Conservation (phyloP, 352 stramenopile genomes). For the Phytophthora rubi region DNA sequence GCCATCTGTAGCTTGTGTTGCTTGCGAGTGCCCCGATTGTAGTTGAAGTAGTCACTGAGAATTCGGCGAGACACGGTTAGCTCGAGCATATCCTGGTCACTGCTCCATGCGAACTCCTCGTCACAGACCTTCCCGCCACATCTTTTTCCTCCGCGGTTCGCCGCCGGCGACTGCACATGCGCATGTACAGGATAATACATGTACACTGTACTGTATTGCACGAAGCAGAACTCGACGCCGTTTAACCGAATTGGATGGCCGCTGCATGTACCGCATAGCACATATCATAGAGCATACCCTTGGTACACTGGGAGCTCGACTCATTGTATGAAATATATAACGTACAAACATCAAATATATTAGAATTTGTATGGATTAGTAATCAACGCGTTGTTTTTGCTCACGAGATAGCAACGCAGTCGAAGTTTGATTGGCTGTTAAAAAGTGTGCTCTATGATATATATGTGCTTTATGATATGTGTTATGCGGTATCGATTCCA, state of each 20-base stretch:
- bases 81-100: conserved; percentile 5
- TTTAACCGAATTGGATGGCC: background rate
- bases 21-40: conserved; percentile 21
- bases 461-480: too few relatives aligned
- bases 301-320: too few relatives aligned
- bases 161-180: background rate
- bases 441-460: too few relatives aligned
- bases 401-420: too few relatives aligned
- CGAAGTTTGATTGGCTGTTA: too few relatives aligned
- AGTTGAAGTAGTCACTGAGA: conserved; percentile 34
- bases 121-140: conserved; percentile 11
- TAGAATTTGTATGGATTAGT: too few relatives aligned
- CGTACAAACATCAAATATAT: too few relatives aligned
- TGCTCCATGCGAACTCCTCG: conserved; percentile 4
- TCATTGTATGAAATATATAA: too few relatives aligned
- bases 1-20: conserved; percentile 5
- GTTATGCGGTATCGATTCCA: background rate
- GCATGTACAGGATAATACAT: background rate
- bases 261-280: too few relatives aligned
- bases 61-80: conserved; percentile 34
- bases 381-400: too few relatives aligned
- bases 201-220: background rate
- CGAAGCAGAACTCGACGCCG: background rate
- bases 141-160: conserved; percentile 19
- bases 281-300: too few relatives aligned